Evolutionary conservation across 1,284 basidiomycete genomes (phyloP).

Genomic region (Pseudozyma thailandica): DNA sequence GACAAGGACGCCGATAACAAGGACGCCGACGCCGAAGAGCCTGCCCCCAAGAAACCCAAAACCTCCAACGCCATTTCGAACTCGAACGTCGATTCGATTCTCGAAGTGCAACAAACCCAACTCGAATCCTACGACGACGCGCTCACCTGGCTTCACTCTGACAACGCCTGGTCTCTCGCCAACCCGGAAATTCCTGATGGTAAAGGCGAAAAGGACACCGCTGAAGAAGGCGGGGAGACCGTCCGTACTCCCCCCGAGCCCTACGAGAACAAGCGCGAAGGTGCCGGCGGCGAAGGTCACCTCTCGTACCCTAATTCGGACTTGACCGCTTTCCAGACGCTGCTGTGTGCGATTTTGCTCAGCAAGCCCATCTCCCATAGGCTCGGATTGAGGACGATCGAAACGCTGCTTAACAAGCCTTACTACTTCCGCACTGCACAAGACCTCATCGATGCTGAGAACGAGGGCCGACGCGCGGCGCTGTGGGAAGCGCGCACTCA

Average conservation of each 20-base stretch:
- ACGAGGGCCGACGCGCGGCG: constrained; percentile 44
- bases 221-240: constrained; percentile 30
- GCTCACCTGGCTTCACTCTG: constrained; percentile 38
- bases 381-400: constrained; percentile 43
- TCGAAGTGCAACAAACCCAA: constrained; percentile 42
- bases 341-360: constrained; percentile 45
- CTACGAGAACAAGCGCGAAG: constrained; percentile 26
- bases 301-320: constrained; percentile 45
- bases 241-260: constrained; percentile 24
- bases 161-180: constrained; percentile 30
- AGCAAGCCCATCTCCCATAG: constrained; percentile 54
- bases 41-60: constrained; percentile 35
- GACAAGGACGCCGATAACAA: not conserved
- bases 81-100: constrained; percentile 13
- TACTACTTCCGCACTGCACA: constrained; percentile 34
- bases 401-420: constrained; percentile 49
- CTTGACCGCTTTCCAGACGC: constrained; percentile 45
- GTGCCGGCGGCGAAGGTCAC: constrained; percentile 14
- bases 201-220: constrained; percentile 29
- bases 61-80: constrained; percentile 12
- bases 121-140: constrained; percentile 40
- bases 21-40: constrained; percentile 5
- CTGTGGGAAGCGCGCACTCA: constrained; percentile 54
- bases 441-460: constrained; percentile 39
- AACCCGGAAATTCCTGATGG: constrained; percentile 29